Evolutionary conservation across 2,329 filamentous ascomycete species (phyloP).

Genomic region (Cordyceps cateniannulata): DNA sequence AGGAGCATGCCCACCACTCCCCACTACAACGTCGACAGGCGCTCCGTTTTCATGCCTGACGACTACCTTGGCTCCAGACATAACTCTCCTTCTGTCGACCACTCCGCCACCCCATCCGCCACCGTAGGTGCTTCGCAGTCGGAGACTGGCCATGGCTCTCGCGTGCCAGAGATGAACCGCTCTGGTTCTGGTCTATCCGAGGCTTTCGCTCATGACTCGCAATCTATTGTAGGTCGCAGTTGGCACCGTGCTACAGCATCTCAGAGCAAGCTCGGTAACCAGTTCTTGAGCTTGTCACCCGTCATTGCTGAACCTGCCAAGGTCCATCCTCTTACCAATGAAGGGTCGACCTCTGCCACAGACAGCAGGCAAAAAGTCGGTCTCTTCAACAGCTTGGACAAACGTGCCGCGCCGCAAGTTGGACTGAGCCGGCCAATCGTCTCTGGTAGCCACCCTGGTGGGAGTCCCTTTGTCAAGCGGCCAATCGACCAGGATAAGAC

Average conservation of each 20-base stretch:
- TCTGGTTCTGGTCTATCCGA: conserved; percentile 13
- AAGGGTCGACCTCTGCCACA: conserved; percentile 21
- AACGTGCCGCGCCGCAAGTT: conserved; percentile 58
- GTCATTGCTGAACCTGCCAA: conserved; percentile 1
- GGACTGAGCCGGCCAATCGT: conserved; percentile 56
- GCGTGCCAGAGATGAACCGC: conserved; percentile 20
- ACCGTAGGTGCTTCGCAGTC: conserved; percentile 21
- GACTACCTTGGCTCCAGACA: conserved; percentile 42
- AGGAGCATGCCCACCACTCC: conserved; percentile 42
- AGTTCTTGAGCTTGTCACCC: conserved; percentile 34
- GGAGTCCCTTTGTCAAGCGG: background rate
- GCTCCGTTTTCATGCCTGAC: conserved; percentile 48
- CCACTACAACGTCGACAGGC: conserved; percentile 45
- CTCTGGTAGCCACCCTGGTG: conserved; percentile 44
- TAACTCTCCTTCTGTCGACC: conserved; percentile 15
- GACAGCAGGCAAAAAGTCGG: conserved; percentile 51
- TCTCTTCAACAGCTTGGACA: conserved; percentile 52
- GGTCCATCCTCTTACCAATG: conserved; percentile 15
- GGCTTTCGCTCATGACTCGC: conserved; percentile 18
- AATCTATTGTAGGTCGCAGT: conserved; percentile 23
- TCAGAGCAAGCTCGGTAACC: conserved; percentile 36
- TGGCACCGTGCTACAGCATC: conserved; percentile 38
- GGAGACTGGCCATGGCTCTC: conserved; percentile 30
- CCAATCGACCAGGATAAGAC: conserved; percentile 7
- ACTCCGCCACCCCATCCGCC: conserved; percentile 18